Percentiles rank a stretch among this genome's conserved stretches.
Conservation (phyloP, 805 yeast genomes). For the Candida lessepsii region DNA sequence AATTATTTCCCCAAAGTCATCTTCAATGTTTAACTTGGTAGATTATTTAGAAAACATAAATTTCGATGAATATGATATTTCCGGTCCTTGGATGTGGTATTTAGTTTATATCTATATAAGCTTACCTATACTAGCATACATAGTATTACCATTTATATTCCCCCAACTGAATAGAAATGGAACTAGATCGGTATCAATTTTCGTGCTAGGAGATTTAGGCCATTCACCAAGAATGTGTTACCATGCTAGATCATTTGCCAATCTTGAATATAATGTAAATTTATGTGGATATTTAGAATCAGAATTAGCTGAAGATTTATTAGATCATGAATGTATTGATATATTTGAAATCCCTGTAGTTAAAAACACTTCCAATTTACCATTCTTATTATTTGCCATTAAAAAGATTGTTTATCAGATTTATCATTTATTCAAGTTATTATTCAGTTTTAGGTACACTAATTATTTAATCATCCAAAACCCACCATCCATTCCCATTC, state of each 20-base stretch:
- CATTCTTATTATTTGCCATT: slow-evolving; percentile 57
- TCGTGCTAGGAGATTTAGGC: slow-evolving; percentile 91
- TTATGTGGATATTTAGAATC: slow-evolving; percentile 80
- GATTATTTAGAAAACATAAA: not conserved
- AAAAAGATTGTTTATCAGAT: slow-evolving; percentile 62
- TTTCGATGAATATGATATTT: slow-evolving; percentile 13
- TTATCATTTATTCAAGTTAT: slow-evolving; percentile 41
- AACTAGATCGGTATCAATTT: slow-evolving; percentile 56
- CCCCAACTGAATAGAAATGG: slow-evolving; percentile 5
- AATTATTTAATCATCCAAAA: slow-evolving; percentile 77
- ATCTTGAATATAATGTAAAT: slow-evolving; percentile 69
- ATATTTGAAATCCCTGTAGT: slow-evolving; percentile 47
- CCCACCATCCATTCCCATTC: slow-evolving; percentile 88
- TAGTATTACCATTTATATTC: slow-evolving; percentile 8
- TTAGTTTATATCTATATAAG: slow-evolving; percentile 45
- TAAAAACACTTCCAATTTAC: slow-evolving; percentile 39
- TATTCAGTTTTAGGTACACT: slow-evolving; percentile 58
- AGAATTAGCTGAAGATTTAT: slow-evolving; percentile 48
- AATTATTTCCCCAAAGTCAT: too few relatives aligned
- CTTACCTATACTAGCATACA: slow-evolving; percentile 36
- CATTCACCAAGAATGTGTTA: slow-evolving; percentile 94
- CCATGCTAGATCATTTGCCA: slow-evolving; percentile 79
- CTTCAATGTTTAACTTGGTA: not conserved
- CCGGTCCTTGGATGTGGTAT: slow-evolving; percentile 43
- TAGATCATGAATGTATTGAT: slow-evolving; percentile 50